Evolutionary conservation across 2,329 filamentous ascomycete genomes (phyloP).

Genomic region (Scedosporium boydii): DNA sequence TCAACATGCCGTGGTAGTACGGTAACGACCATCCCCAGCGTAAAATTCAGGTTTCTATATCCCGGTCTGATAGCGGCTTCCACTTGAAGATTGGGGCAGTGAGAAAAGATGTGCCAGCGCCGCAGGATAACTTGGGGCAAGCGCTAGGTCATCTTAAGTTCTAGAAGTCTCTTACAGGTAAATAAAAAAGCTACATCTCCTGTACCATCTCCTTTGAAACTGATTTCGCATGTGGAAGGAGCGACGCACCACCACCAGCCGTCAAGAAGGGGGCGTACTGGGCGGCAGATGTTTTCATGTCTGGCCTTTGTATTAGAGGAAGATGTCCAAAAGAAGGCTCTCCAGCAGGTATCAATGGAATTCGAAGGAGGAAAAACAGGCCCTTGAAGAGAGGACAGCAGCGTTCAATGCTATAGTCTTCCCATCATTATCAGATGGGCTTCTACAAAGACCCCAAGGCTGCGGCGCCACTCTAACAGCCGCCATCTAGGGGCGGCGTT

Average conservation of each 20-base stretch:
- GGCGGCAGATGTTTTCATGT: too few species aligned
- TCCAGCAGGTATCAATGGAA: too few species aligned
- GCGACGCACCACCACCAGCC: not conserved
- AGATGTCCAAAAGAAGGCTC: too few species aligned
- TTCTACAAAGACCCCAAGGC: too few species aligned
- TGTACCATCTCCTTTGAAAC: not conserved
- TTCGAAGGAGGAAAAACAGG: too few species aligned
- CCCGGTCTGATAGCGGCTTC: not conserved
- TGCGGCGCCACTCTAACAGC: too few species aligned
- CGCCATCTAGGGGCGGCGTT: too few species aligned
- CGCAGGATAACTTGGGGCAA: not conserved
- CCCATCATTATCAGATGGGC: too few species aligned
- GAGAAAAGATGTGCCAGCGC: not conserved
- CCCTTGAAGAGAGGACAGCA: too few species aligned
- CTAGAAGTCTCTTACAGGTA: not conserved
- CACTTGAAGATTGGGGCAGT: not conserved
- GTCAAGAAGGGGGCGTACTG: not conserved
- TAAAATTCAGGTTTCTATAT: not conserved
- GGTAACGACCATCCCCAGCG: not conserved
- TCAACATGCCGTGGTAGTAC: not conserved
- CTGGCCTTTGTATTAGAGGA: too few species aligned
- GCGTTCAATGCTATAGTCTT: too few species aligned
- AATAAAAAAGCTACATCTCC: not conserved
- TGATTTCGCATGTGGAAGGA: not conserved
- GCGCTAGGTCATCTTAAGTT: not conserved